A percentile compares a stretch with the other conserved stretches of the same genome.
Evolutionary conservation across 352 stramenopile genomes (phyloP).

Genomic region (Phytophthora multivora): DNA sequence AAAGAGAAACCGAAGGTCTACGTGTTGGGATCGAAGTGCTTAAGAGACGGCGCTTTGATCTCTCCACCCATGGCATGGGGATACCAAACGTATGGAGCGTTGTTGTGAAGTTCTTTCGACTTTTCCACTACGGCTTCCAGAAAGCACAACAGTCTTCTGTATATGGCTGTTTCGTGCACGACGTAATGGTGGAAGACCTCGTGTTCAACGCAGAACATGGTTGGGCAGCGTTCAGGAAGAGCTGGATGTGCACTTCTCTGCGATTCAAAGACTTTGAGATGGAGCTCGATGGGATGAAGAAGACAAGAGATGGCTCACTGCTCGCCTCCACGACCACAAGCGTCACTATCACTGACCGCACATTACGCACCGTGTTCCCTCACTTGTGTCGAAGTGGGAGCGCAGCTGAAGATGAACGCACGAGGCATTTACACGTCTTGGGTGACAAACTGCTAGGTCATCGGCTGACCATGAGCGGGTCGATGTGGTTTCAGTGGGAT

Average conservation of each 20-base stretch:
- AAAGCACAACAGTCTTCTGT: neutral
- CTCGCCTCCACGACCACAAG: neutral
- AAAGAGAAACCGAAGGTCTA: neutral
- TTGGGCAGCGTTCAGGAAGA: neutral
- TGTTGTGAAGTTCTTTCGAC: neutral
- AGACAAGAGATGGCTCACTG: neutral
- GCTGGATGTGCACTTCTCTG: neutral
- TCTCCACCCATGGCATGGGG: neutral
- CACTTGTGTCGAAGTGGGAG: neutral
- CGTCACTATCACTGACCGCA: neutral
- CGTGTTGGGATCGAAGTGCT: neutral
- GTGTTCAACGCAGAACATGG: neutral
- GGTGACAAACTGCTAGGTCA: neutral
- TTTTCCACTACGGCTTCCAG: neutral
- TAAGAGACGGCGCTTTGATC: neutral
- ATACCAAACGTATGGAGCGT: neutral
- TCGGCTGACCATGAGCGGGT: neutral
- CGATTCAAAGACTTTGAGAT: neutral
- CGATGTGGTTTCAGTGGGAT: neutral
- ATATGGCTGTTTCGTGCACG: neutral
- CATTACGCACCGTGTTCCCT: neutral
- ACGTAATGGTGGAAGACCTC: neutral
- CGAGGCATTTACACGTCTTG: neutral
- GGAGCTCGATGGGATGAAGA: neutral
- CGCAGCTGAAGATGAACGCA: neutral